Percentiles rank a stretch among this genome's conserved stretches.
Evolutionary conservation across 192 early-diverging fungal species (phyloP).

Genomic region (Linnemannia zychae): DNA sequence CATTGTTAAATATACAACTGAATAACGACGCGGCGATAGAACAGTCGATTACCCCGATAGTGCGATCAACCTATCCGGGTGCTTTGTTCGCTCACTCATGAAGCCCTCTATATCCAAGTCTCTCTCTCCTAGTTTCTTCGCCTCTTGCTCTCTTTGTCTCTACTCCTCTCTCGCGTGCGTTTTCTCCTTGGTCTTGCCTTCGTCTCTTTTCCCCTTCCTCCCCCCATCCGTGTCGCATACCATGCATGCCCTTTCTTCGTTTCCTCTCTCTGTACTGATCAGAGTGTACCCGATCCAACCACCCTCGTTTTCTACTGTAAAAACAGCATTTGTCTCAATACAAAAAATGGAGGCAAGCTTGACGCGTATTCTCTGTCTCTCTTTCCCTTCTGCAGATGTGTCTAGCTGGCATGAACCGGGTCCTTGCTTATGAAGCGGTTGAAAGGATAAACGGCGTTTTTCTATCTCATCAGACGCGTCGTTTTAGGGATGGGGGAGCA

Average conservation of each 20-base stretch:
- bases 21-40: no score
- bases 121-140: not conserved
- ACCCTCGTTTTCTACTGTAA: not conserved
- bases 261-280: not conserved
- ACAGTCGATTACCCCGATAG: no score
- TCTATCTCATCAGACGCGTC: not conserved
- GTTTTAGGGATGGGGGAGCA: no score
- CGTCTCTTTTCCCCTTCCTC: not conserved
- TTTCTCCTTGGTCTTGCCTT: no score
- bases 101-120: no score
- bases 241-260: not conserved
- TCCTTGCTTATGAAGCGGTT: no score
- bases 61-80: not conserved
- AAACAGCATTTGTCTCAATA: not conserved
- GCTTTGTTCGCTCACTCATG: not conserved
- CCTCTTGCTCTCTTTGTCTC: not conserved
- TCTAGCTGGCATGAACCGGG: no score
- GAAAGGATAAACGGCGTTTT: not conserved
- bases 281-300: constrained; percentile 1
- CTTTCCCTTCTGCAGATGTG: not conserved
- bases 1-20: no score
- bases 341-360: not conserved
- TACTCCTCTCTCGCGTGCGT: no score
- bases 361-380: not conserved
- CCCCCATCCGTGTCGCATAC: not conserved